Evolutionary conservation across 306 rosid species (phyloP).

Genomic region (Clitoria ternatea): DNA sequence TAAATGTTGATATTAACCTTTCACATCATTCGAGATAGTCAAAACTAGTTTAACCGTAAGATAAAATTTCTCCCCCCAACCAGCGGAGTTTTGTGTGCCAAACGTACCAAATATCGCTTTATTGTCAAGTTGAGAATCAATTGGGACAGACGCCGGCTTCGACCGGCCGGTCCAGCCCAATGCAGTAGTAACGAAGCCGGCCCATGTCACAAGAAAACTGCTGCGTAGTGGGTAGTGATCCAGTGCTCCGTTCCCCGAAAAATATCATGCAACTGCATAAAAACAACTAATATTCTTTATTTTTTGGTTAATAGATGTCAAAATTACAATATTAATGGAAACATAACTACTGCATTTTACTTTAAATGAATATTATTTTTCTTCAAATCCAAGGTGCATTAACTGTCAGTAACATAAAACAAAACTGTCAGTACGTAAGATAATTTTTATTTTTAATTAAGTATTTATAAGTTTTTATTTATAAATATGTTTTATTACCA

Average conservation of each 20-base stretch:
- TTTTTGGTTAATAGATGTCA: background rate
- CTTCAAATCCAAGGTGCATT: background rate
- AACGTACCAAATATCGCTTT: background rate
- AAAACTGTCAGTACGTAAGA: too few relatives aligned
- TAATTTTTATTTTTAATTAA: too few relatives aligned
- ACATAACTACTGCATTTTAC: background rate
- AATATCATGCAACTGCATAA: background rate
- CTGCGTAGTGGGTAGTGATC: background rate
- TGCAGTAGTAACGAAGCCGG: background rate
- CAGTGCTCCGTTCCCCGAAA: background rate
- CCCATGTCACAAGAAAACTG: slow-evolving; percentile 8
- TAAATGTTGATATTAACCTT: too few relatives aligned
- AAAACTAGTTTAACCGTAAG: too few relatives aligned
- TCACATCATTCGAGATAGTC: too few relatives aligned
- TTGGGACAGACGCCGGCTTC: background rate
- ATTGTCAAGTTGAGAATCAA: background rate
- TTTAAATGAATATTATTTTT: background rate
- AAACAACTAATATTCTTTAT: background rate
- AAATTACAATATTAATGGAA: too few relatives aligned
- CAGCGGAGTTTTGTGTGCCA: too few relatives aligned
- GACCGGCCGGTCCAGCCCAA: slow-evolving; percentile 13
- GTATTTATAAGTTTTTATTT: too few relatives aligned
- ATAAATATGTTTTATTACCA: too few relatives aligned
- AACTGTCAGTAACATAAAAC: background rate
- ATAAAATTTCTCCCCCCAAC: too few relatives aligned